Conservation (phyloP, 2,329 filamentous ascomycete species). For the Bimuria novae-zelandiae region DNA sequence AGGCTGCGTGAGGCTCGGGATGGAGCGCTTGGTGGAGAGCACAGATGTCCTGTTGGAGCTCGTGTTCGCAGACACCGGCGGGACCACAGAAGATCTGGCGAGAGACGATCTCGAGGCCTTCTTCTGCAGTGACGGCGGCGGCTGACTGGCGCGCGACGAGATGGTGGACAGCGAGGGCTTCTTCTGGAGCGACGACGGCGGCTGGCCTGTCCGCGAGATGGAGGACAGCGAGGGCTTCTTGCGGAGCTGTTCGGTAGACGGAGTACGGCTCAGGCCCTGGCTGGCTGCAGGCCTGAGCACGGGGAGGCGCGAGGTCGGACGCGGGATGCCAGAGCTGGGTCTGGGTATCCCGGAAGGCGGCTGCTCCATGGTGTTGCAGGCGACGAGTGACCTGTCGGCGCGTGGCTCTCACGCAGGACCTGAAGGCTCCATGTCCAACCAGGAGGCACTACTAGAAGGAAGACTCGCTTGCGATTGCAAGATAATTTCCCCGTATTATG, state of each 20-base stretch:
- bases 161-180: conserved; percentile 31
- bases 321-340: conserved; percentile 50
- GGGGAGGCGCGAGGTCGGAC: conserved; percentile 58
- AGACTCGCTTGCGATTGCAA: conserved; percentile 1
- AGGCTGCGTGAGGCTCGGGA: conserved; percentile 23
- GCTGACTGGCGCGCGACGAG: conserved; percentile 19
- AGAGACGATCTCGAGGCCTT: conserved; percentile 27
- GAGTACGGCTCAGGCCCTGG: conserved; percentile 49
- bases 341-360: conserved; percentile 33
- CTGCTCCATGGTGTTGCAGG: conserved; percentile 35
- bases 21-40: conserved; percentile 26
- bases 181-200: conserved; percentile 22
- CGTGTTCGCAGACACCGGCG: conserved; percentile 21
- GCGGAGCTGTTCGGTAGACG: conserved; percentile 51
- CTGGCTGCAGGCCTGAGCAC: conserved; percentile 48
- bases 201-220: conserved; percentile 22
- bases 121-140: not conserved
- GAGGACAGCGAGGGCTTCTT: conserved; percentile 33
- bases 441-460: conserved; percentile 11
- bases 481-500: not conserved
- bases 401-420: conserved; percentile 10
- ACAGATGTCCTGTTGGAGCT: conserved; percentile 29
- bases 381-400: conserved; percentile 14
- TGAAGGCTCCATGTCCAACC: conserved; percentile 13
- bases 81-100: conserved; percentile 27